These are phyloP conservation scores for Lodderomyces orthopsilosis DNA, from an alignment of 1,139 yeast species.

Conservation along the genomic window DNA sequence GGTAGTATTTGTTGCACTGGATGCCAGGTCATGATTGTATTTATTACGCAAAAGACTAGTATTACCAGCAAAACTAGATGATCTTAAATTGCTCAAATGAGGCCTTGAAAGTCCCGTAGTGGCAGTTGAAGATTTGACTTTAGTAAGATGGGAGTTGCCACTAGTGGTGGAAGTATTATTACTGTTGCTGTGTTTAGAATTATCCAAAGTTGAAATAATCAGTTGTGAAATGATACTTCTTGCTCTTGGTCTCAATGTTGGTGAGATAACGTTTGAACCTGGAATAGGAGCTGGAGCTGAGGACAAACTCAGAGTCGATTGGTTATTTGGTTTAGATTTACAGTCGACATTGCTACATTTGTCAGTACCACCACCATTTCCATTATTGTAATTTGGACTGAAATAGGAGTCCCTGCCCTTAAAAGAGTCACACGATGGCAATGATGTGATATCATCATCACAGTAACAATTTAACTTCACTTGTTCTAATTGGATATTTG, in stretches of 20 bases:
- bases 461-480: conserved; percentile 29
- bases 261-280: not conserved
- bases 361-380: not conserved
- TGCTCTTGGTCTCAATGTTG: conserved; percentile 17
- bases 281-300: not conserved
- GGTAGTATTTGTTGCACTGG: conserved; percentile 1
- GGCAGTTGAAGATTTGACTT: not conserved
- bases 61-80: conserved; percentile 15
- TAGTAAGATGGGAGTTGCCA: not conserved
- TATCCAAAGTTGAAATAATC: conserved; percentile 20
- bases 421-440: not conserved
- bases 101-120: conserved; percentile 1
- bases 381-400: not conserved
- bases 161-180: not conserved
- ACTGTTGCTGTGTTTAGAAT: conserved; percentile 7
- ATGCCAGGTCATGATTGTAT: not conserved
- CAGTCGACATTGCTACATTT: not conserved
- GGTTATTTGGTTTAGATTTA: not conserved
- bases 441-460: conserved; percentile 10
- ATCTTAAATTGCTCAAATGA: conserved; percentile 6
- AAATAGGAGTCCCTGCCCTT: not conserved
- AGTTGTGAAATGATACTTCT: conserved; percentile 26
- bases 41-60: conserved; percentile 6
- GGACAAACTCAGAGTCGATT: not conserved
- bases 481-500: conserved; percentile 23